phyloP scores from a whole-genome alignment of 1,284 basidiomycete genomes.

The Thecaphora thlaspeos region DNA sequence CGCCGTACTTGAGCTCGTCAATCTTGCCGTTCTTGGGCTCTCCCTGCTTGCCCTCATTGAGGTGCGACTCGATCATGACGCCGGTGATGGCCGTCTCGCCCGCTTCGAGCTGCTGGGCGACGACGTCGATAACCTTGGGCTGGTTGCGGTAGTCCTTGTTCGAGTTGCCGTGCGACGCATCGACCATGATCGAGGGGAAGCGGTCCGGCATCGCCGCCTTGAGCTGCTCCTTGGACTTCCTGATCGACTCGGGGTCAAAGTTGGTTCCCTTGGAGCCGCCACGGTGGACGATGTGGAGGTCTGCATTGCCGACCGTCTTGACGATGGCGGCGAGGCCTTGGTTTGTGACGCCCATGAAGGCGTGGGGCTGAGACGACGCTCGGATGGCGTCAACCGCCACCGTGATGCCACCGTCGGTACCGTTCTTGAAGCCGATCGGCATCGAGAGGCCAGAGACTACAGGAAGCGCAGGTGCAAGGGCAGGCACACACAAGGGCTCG shows the following conservation, averaged over 20 bases:
- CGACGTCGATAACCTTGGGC: slow-evolving; percentile 66
- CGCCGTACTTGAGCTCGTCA: slow-evolving; percentile 54
- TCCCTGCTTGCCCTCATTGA: slow-evolving; percentile 65
- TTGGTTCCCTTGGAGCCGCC: slow-evolving; percentile 59
- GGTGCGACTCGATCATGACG: slow-evolving; percentile 94
- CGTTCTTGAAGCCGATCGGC: slow-evolving; percentile 89
- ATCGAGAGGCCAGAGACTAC: slow-evolving; percentile 53
- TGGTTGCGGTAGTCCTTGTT: slow-evolving; percentile 58
- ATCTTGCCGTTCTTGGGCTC: slow-evolving; percentile 54
- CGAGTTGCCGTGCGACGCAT: slow-evolving; percentile 57
- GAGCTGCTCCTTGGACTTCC: slow-evolving; percentile 73
- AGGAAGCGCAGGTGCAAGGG: background rate
- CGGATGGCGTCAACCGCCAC: slow-evolving; percentile 58
- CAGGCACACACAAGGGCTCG: too few relatives aligned
- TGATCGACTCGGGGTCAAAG: slow-evolving; percentile 69
- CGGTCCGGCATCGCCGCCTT: slow-evolving; percentile 57
- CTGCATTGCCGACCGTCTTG: slow-evolving; percentile 80
- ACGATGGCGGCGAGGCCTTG: slow-evolving; percentile 82
- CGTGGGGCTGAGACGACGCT: slow-evolving; percentile 50
- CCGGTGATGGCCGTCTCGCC: slow-evolving; percentile 83
- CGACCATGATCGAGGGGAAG: slow-evolving; percentile 55
- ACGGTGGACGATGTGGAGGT: slow-evolving; percentile 57
- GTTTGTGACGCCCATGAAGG: slow-evolving; percentile 57
- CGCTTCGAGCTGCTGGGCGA: slow-evolving; percentile 74
- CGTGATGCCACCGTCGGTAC: slow-evolving; percentile 78